Base-by-base conservation (phyloP, 2,329 filamentous ascomycete species). In the Alternaria sp. region DNA sequence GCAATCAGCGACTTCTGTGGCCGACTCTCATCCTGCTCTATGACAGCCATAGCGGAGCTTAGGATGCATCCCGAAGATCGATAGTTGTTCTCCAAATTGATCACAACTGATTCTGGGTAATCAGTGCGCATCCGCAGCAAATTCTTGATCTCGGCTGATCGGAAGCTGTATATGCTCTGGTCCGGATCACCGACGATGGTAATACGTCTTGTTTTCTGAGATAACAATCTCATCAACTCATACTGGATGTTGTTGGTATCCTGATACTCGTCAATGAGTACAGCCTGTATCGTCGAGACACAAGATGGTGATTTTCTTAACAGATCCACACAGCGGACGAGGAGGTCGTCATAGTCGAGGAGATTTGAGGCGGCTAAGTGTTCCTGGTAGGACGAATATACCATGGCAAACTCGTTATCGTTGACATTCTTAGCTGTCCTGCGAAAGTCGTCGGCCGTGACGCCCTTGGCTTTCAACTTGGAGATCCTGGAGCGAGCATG, bases 131-230 rank as follows among this genome's bases (percentile, higher is more conserved):
- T 89, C 3, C 91, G 89, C 68, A 88, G 87, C 51, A 98, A 85
- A 72, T 98, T 99, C 76, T 91, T 91, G 70, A 95, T 93, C 78
- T 99, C 95, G 10, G 96, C 95, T 8, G 93, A 94, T 19, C 95
- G 90, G 85, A 96, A 99, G 19, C 95, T 93, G 77, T 98, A 99
- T 61, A 99, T 99, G 77, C 94, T 97, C 80, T 99, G 95, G 77
- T 99, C 96, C 0, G 96, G 95, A 76, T 99, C 95, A 32, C 95
- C 96, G 5, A 99, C 96, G 63, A 97, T 92, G 1, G 95, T 98
- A 69, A 98, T 95, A n/a, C 89, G 87, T 59, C 88, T 87, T 46
- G 86, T 85, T 21, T 85, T 82, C 64, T 93, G 89, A 2, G 94
- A 93, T 72, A 99, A 90, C 1, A 97, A 85, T 66, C 88, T 90